A percentile compares a stretch with the other conserved stretches of the same genome.
Conservation (phyloP, 2,329 filamentous ascomycete genomes). For the Metarhizium robertsii region DNA sequence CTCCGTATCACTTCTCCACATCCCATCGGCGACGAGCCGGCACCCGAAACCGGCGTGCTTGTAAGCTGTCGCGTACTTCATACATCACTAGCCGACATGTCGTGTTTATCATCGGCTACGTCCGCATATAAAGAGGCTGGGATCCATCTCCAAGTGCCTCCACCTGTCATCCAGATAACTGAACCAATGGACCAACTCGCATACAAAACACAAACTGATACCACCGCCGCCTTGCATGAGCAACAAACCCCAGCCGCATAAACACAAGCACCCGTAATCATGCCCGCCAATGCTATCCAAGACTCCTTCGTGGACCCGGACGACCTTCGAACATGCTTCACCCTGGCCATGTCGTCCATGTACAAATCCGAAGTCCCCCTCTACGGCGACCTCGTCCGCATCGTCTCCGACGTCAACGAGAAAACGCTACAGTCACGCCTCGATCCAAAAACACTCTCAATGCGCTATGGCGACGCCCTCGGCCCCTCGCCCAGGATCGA, state of each 20-base stretch:
- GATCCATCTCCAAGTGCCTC: no score
- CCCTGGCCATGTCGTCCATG: slow-evolving; percentile 14
- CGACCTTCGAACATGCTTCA: slow-evolving; percentile 13
- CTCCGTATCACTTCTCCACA: background rate
- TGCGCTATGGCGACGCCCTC: no score
- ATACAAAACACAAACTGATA: no score
- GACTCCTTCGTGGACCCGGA: slow-evolving; percentile 6
- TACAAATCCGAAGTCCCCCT: slow-evolving; percentile 6
- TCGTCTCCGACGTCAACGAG: no score
- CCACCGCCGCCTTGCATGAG: no score
- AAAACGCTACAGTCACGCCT: no score
- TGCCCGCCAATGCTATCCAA: background rate
- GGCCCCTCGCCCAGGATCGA: slow-evolving; percentile 8
- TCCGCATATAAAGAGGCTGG: no score
- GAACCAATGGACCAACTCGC: no score
- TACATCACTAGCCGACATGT: background rate
- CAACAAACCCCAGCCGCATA: no score
- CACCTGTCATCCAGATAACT: no score
- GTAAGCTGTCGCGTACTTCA: background rate
- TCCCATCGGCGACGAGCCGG: background rate
- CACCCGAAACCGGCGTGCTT: background rate
- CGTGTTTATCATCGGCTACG: background rate
- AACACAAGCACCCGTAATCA: background rate
- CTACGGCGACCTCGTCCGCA: no score
- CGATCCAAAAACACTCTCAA: no score